A percentile compares a stretch with the other conserved stretches of the same genome.
phyloP scores from a whole-genome alignment of 108 stramenopile species.

The Cyclostephanos invisitatus region DNA sequence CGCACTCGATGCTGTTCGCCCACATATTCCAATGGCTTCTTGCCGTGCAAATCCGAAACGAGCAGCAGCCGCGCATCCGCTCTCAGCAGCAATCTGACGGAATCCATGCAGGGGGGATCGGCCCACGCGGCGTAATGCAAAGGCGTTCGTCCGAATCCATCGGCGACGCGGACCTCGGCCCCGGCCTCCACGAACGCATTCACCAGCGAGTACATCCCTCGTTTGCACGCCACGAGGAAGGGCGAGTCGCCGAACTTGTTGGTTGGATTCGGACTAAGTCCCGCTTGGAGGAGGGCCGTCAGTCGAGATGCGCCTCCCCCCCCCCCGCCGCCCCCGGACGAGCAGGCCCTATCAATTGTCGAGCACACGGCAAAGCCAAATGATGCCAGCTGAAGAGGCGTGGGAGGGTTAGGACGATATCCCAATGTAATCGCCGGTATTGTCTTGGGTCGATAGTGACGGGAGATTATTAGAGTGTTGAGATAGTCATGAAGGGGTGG shows the following conservation, averaged over 20 bases:
- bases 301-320: conserved; percentile 34
- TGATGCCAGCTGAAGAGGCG: conserved; percentile 45
- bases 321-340: conserved; percentile 7
- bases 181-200: conserved; percentile 39
- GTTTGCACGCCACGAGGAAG: conserved; percentile 47
- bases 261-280: conserved; percentile 44
- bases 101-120: conserved; percentile 24
- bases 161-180: conserved; percentile 43
- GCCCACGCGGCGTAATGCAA: conserved; percentile 50
- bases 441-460: conserved; percentile 27
- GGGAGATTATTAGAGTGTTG: conserved; percentile 23
- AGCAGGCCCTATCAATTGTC: conserved; percentile 16
- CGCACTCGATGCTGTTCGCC: neutral
- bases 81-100: conserved; percentile 22
- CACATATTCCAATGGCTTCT: conserved; percentile 47
- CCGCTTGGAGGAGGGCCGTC: conserved; percentile 31
- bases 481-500: conserved; percentile 31
- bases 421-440: conserved; percentile 27
- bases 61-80: conserved; percentile 29
- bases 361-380: conserved; percentile 44
- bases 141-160: conserved; percentile 49
- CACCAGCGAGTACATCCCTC: conserved; percentile 27
- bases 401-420: conserved; percentile 24
- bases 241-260: conserved; percentile 53
- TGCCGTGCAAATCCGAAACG: conserved; percentile 44